Conservation (phyloP, 768 basidiomycete species). For the Coprinopsis cinerea region DNA sequence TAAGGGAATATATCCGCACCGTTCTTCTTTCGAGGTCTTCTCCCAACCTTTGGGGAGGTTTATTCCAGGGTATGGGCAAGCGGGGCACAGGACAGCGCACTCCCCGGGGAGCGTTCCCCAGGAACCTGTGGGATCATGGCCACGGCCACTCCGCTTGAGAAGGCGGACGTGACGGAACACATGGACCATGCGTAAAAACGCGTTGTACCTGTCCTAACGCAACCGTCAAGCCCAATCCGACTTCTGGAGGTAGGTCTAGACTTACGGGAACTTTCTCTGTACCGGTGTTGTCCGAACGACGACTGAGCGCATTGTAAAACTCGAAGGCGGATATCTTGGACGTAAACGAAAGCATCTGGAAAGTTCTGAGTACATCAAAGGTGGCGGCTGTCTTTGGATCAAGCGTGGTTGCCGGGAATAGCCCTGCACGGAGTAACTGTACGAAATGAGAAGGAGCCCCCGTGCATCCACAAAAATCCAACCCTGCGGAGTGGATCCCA, state of each 20-base stretch:
- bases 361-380: slow-evolving; percentile 6
- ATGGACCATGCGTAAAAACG: slow-evolving; percentile 18
- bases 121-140: slow-evolving; percentile 16
- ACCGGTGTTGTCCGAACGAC: slow-evolving; percentile 23
- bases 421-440: slow-evolving; percentile 21
- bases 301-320: background rate
- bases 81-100: slow-evolving; percentile 24
- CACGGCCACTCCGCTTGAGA: slow-evolving; percentile 21
- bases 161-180: slow-evolving; percentile 20
- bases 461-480: slow-evolving; percentile 27
- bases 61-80: slow-evolving; percentile 24
- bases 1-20: background rate
- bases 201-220: slow-evolving; percentile 24
- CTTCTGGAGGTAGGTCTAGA: background rate
- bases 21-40: slow-evolving; percentile 1
- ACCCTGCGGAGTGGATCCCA: slow-evolving; percentile 19
- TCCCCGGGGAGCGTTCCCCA: slow-evolving; percentile 17
- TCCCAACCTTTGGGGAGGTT: slow-evolving; percentile 23
- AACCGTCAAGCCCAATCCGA: background rate
- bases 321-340: background rate
- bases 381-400: slow-evolving; percentile 4
- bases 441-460: slow-evolving; percentile 2
- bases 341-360: slow-evolving; percentile 8
- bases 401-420: slow-evolving; percentile 3
- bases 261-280: slow-evolving; percentile 13